Evolutionary conservation across 345 rosid species (phyloP).

Genomic region (Microcos paniculata): DNA sequence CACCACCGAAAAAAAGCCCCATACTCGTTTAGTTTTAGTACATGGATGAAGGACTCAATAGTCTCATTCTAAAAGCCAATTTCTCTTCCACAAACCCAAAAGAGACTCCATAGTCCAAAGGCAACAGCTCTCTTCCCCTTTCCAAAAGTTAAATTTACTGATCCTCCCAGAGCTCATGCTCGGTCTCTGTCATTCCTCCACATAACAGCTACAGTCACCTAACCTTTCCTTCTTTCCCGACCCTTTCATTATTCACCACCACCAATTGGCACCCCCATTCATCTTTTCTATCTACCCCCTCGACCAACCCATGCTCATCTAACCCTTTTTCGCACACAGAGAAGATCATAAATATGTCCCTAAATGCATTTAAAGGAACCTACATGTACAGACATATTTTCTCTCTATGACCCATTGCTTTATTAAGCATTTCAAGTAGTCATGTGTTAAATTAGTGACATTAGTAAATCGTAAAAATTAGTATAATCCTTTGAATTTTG

Average conservation of each 20-base stretch:
- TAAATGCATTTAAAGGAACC: not conserved
- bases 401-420: not conserved
- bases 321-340: not conserved
- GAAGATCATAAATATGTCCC: not conserved
- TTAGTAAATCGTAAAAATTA: not conserved
- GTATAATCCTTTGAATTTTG: not conserved
- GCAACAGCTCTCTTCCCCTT: slow-evolving; percentile 13
- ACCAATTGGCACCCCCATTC: not conserved
- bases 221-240: slow-evolving; percentile 4
- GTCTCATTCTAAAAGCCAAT: no score
- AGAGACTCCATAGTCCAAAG: slow-evolving; percentile 9
- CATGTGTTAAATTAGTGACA: no score
- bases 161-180: not conserved
- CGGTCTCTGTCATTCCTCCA: not conserved
- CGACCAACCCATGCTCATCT: slow-evolving; percentile 12
- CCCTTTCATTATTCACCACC: slow-evolving; percentile 5
- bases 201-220: slow-evolving; percentile 36
- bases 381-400: not conserved
- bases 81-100: not conserved
- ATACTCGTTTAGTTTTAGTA: slow-evolving; percentile 6
- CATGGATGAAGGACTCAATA: no score
- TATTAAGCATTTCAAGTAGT: not conserved
- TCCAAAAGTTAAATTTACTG: slow-evolving; percentile 14
- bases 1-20: not conserved
- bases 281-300: slow-evolving; percentile 17